These are phyloP conservation scores for Setaria viridis DNA, from an alignment of 202 grass and related monocot species.

Conservation along the genomic window DNA sequence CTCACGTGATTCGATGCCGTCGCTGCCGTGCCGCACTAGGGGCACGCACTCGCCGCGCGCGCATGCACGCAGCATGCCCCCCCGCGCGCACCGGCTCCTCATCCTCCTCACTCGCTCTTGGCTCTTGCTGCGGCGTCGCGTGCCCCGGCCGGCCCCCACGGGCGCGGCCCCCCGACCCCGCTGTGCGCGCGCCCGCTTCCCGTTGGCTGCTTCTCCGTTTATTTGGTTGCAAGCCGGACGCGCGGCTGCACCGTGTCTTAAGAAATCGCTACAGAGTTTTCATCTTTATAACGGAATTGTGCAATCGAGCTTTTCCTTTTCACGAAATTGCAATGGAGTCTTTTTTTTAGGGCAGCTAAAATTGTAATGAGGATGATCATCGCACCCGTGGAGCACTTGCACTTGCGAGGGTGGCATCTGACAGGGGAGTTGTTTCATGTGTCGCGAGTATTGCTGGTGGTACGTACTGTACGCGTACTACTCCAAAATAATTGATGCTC, in stretches of 20 bases:
- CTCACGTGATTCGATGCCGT: conserved; percentile 90
- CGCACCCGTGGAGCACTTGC: not conserved
- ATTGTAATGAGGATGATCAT: not conserved
- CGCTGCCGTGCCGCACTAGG: not conserved
- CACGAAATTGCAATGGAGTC: not conserved
- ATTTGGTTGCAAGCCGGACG: not conserved
- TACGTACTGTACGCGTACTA: not conserved
- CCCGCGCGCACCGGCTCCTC: not conserved
- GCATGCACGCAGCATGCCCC: conserved; percentile 1
- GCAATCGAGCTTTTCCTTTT: too few relatives aligned
- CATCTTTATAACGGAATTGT: not conserved
- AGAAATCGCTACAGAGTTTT: not conserved
- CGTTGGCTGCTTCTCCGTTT: not conserved
- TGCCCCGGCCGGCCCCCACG: not conserved
- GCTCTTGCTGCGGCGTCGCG: conserved; percentile 14
- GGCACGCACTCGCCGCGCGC: not conserved
- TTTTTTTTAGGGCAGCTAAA: not conserved
- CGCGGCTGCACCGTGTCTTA: not conserved
- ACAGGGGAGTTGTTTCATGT: conserved; percentile 11
- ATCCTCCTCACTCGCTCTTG: not conserved
- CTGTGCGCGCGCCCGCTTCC: not conserved
- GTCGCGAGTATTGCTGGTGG: not conserved
- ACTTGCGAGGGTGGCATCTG: conserved; percentile 14
- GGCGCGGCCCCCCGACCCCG: not conserved
- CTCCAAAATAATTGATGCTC: not conserved